phyloP scores from a whole-genome alignment of 345 rosid genomes.

The Euclidium syriacum region DNA sequence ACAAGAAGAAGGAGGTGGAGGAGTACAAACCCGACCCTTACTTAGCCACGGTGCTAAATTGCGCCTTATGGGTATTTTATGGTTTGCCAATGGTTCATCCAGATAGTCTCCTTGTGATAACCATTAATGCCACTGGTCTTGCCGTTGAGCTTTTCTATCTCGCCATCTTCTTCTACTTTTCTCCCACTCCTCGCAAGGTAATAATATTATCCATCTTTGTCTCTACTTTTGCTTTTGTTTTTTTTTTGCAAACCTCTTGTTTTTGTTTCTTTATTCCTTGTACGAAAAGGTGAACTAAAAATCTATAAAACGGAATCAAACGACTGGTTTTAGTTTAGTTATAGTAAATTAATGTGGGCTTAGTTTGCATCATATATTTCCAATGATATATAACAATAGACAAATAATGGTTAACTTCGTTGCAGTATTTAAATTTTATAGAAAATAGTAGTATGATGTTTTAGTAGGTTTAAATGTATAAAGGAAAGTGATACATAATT shows the following conservation, averaged over 20 bases:
- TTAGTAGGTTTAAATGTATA: not conserved
- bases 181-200: constrained; percentile 36
- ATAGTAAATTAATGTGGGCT: not conserved
- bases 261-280: not conserved
- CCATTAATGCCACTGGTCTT: constrained; percentile 41
- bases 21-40: constrained; percentile 56
- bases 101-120: constrained; percentile 41
- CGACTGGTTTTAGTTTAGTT: not conserved
- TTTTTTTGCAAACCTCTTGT: not conserved
- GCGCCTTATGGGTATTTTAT: constrained; percentile 46
- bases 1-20: constrained; percentile 40
- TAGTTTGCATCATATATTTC: not conserved
- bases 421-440: not conserved
- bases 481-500: not conserved
- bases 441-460: not conserved
- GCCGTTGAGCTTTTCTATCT: constrained; percentile 36
- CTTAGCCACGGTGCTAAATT: constrained; percentile 46
- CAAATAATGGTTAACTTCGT: not conserved
- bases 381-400: not conserved
- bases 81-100: constrained; percentile 56
- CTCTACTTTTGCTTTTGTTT: not conserved
- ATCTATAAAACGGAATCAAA: not conserved
- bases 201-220: not conserved
- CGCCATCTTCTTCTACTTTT: constrained; percentile 33
- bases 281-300: not conserved